These are phyloP conservation scores for Sporisorium exsertum DNA, from an alignment of 1,284 basidiomycete species.

Conservation along the genomic window DNA sequence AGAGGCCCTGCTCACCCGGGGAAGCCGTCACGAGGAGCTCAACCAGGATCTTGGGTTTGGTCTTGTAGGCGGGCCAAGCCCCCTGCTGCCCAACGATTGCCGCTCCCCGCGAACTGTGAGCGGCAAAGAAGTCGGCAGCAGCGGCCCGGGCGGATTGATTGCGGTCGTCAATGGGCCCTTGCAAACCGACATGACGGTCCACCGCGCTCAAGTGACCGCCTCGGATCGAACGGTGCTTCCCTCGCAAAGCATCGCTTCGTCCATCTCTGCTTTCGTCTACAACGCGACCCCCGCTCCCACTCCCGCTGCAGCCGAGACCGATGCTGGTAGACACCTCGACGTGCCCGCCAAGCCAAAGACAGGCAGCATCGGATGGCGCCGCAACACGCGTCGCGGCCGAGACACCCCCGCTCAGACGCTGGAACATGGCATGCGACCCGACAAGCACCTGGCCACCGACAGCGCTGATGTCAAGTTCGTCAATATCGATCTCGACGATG, in stretches of 20 bases:
- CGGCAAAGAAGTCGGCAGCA: conserved; percentile 28
- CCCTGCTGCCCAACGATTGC: conserved; percentile 38
- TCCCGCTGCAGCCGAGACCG: not conserved
- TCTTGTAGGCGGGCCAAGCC: conserved; percentile 30
- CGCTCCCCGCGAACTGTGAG: conserved; percentile 41
- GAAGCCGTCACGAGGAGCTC: conserved; percentile 11
- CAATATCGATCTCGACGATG: conserved; percentile 46
- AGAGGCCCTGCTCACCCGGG: conserved; percentile 25
- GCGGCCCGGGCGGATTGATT: conserved; percentile 13
- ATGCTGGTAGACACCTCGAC: conserved; percentile 5
- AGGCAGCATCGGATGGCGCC: conserved; percentile 37
- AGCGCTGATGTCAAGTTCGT: conserved; percentile 39
- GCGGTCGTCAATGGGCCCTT: conserved; percentile 14
- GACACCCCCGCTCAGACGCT: conserved; percentile 22
- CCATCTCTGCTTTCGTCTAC: conserved; percentile 56
- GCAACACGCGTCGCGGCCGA: conserved; percentile 21
- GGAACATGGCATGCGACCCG: conserved; percentile 19
- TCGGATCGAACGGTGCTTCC: conserved; percentile 13
- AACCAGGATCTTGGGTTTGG: conserved; percentile 16
- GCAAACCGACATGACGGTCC: conserved; percentile 20
- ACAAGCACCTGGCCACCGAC: conserved; percentile 11
- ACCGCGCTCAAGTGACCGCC: conserved; percentile 24
- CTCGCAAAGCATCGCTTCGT: conserved; percentile 54
- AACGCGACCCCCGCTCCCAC: conserved; percentile 49
- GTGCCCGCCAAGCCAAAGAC: conserved; percentile 20